Evolutionary conservation across 306 rosid species (phyloP).

Genomic region (Pyrus pyrifolia): DNA sequence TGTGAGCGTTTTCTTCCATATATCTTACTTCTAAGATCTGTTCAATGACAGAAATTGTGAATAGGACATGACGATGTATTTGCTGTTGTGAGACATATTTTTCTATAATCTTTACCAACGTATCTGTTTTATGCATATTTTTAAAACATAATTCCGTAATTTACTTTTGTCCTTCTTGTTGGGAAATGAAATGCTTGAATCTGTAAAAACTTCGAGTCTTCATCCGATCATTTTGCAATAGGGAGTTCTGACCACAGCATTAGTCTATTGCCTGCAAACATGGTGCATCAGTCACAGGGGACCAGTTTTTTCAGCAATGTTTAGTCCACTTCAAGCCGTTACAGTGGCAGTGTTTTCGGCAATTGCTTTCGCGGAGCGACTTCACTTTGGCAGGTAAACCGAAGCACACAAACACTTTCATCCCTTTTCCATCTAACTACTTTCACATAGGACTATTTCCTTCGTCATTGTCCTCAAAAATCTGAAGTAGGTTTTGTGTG

Average conservation of each 20-base stretch:
- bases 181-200: neutral
- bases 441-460: neutral
- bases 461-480: neutral
- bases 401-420: neutral
- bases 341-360: slow-evolving; percentile 28
- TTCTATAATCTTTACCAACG: neutral
- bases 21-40: neutral
- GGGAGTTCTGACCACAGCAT: slow-evolving; percentile 28
- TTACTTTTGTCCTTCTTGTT: neutral
- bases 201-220: neutral
- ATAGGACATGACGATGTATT: neutral
- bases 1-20: slow-evolving; percentile 13
- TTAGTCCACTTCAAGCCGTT: slow-evolving; percentile 24
- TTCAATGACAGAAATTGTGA: neutral
- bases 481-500: neutral
- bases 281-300: slow-evolving; percentile 38
- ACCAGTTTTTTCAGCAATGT: slow-evolving; percentile 40
- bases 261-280: slow-evolving; percentile 25
- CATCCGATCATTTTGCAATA: neutral
- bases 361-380: slow-evolving; percentile 29
- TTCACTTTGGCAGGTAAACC: slow-evolving; percentile 23
- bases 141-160: neutral
- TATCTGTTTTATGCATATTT: no score
- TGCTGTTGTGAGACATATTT: neutral
- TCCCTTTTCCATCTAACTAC: neutral